phyloP scores from a whole-genome alignment of 73 alveolate genomes.

The Stentor roeselii region DNA sequence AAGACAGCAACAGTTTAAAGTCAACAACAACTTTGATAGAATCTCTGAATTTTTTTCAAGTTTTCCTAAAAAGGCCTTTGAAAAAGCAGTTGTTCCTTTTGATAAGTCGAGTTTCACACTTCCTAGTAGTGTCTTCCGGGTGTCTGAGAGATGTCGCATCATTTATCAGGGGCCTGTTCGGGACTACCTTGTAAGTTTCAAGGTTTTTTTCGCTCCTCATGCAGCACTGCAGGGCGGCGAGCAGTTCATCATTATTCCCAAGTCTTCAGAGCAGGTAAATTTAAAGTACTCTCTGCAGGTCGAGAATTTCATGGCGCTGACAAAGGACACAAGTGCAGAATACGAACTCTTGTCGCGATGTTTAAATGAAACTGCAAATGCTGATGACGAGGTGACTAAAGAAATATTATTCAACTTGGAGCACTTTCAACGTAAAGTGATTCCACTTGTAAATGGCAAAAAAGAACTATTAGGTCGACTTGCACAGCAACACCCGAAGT shows the following conservation, averaged over 20 bases:
- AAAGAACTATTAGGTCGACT: conserved; percentile 8
- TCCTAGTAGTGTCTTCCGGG: neutral
- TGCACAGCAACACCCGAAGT: neutral
- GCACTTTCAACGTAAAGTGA: neutral
- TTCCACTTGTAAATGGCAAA: neutral
- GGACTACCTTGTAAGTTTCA: too few species aligned
- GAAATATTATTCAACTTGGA: neutral
- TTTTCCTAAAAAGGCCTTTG: neutral
- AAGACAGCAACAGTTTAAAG: neutral
- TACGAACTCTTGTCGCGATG: neutral
- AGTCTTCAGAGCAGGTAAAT: neutral
- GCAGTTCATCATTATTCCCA: neutral
- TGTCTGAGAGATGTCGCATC: neutral
- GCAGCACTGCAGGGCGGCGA: neutral
- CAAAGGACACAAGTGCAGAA: neutral
- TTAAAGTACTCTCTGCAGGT: neutral
- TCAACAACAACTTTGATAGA: neutral
- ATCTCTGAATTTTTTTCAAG: neutral
- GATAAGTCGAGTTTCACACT: neutral
- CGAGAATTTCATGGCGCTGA: neutral
- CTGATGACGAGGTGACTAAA: neutral
- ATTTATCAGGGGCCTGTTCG: neutral
- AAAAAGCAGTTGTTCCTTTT: neutral
- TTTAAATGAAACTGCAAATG: conserved; percentile 2
- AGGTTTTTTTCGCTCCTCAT: neutral